Percentiles rank a stretch among this genome's conserved stretches.
phyloP scores from a whole-genome alignment of 768 basidiomycete genomes.

The Hydnomerulius pinastri region DNA sequence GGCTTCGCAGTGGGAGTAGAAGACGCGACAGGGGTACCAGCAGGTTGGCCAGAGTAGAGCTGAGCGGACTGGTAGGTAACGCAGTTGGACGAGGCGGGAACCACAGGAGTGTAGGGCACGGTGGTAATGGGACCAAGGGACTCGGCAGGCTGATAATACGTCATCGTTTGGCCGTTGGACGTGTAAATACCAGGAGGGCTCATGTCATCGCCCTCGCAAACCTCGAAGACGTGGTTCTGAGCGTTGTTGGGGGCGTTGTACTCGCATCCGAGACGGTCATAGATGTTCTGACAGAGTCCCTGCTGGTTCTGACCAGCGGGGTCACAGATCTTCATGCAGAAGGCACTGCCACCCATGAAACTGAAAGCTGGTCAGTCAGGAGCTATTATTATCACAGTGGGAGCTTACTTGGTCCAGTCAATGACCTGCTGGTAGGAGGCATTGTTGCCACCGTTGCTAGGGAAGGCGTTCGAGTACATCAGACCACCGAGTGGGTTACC shows the following conservation, averaged over 20 bases:
- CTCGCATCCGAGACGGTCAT: constrained; percentile 70
- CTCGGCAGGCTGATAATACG: constrained; percentile 51
- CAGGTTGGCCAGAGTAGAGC: constrained; percentile 34
- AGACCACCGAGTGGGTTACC: constrained; percentile 75
- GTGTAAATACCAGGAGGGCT: constrained; percentile 56
- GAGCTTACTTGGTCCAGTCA: constrained; percentile 71
- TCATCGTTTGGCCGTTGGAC: constrained; percentile 39
- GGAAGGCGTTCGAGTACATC: constrained; percentile 58
- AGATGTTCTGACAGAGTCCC: constrained; percentile 69
- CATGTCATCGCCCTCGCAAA: constrained; percentile 69
- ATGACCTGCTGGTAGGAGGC: constrained; percentile 52
- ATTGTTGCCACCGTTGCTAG: constrained; percentile 40
- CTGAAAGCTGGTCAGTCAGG: constrained; percentile 38
- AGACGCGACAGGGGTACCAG: constrained; percentile 5
- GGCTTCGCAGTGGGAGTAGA: too few relatives aligned
- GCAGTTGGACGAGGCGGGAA: constrained; percentile 48
- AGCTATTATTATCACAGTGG: neutral
- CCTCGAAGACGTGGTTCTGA: constrained; percentile 57
- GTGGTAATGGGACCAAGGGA: constrained; percentile 44
- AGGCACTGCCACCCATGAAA: constrained; percentile 66
- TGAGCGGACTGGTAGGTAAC: constrained; percentile 35
- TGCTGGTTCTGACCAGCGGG: constrained; percentile 50
- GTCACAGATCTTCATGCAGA: constrained; percentile 78
- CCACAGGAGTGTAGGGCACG: constrained; percentile 44
- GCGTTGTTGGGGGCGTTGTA: constrained; percentile 75